A percentile compares a stretch with the other conserved stretches of the same genome.
Conservation (phyloP, 441 rosid genomes). For the Pelargonium hybrid region DNA sequence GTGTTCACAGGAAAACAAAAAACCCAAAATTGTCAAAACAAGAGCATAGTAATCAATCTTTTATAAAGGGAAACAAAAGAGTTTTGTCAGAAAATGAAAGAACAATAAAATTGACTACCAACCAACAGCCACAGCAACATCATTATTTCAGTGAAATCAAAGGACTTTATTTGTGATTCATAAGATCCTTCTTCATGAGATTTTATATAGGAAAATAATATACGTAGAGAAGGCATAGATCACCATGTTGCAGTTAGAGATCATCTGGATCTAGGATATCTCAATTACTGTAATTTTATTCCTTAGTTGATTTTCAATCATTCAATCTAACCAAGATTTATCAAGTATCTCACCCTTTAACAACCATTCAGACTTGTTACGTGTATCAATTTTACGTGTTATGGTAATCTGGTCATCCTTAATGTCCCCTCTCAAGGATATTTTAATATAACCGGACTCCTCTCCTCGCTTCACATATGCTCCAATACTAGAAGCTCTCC, state of each 20-base stretch:
- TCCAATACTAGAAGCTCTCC: constrained; percentile 76
- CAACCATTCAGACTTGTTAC: constrained; percentile 88
- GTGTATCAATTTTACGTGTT: constrained; percentile 69
- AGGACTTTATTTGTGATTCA: background rate
- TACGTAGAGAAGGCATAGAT: background rate
- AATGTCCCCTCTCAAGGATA: constrained; percentile 56
- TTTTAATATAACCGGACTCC: constrained; percentile 59
- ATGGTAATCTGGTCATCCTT: constrained; percentile 43
- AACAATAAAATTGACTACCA: background rate
- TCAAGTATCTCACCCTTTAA: constrained; percentile 47
- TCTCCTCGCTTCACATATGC: constrained; percentile 95
- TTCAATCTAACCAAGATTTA: constrained; percentile 2
- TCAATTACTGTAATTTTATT: background rate
- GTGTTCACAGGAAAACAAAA: background rate
- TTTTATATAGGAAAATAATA: constrained; percentile 1
- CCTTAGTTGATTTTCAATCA: background rate
- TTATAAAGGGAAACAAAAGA: background rate
- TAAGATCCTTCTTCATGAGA: background rate
- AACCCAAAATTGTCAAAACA: background rate
- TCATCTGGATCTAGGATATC: background rate
- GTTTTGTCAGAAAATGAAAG: background rate
- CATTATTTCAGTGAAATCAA: background rate
- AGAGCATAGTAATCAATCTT: background rate
- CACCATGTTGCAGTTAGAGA: background rate
- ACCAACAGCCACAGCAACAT: background rate